Evolutionary conservation across 495 filamentous ascomycete species (phyloP).

Genomic region (Tuber umbilicatum): DNA sequence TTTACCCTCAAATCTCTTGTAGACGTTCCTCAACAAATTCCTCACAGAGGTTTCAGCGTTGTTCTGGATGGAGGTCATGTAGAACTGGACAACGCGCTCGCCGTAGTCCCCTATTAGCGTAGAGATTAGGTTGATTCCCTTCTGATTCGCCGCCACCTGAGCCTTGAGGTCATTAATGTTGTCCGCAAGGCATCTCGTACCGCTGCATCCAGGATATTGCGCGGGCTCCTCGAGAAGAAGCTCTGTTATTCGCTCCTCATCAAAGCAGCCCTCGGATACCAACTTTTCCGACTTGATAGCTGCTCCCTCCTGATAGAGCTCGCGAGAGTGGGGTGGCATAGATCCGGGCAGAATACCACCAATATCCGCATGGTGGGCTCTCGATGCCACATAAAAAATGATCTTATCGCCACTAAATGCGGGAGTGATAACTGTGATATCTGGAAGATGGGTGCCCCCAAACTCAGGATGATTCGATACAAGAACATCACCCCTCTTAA

Average conservation of each 20-base stretch:
- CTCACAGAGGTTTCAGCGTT: slow-evolving; percentile 85
- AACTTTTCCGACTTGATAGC: slow-evolving; percentile 91
- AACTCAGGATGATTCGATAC: slow-evolving; percentile 95
- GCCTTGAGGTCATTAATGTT: slow-evolving; percentile 96
- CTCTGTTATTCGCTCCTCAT: slow-evolving; percentile 79
- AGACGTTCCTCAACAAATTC: slow-evolving; percentile 71
- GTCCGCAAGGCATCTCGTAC: slow-evolving; percentile 82
- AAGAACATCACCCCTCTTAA: slow-evolving; percentile 86
- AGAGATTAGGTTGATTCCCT: slow-evolving; percentile 85
- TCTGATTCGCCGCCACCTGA: slow-evolving; percentile 92
- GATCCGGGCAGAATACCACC: slow-evolving; percentile 92
- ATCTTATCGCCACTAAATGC: slow-evolving; percentile 85
- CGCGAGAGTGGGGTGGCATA: slow-evolving; percentile 91
- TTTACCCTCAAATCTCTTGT: slow-evolving; percentile 66
- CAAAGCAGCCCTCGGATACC: slow-evolving; percentile 80
- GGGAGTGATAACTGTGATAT: slow-evolving; percentile 91
- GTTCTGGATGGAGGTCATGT: slow-evolving; percentile 89
- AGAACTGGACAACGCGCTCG: slow-evolving; percentile 84
- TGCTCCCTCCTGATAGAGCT: slow-evolving; percentile 91
- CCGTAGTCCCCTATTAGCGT: slow-evolving; percentile 82
- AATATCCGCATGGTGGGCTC: slow-evolving; percentile 95
- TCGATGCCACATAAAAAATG: slow-evolving; percentile 91
- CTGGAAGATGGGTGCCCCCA: slow-evolving; percentile 69
- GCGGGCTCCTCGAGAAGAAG: slow-evolving; percentile 78
- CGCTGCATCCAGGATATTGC: slow-evolving; percentile 76